A percentile compares a stretch with the other conserved stretches of the same genome.
phyloP scores from a whole-genome alignment of 176 grass and related monocot genomes.

The Musa itinerans region DNA sequence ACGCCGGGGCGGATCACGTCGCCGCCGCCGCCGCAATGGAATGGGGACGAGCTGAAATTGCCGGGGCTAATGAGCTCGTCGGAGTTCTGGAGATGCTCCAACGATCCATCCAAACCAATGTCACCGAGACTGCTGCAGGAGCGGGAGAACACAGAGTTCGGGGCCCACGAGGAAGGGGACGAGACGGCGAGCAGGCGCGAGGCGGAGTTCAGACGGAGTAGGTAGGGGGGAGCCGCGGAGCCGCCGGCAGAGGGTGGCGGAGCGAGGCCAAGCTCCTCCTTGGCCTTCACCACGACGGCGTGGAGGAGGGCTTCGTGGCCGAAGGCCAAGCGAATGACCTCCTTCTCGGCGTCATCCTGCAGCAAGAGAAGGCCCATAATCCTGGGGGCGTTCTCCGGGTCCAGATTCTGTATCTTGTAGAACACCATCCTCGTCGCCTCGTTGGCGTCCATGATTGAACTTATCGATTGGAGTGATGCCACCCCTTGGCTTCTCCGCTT shows the following conservation, averaged over 20 bases:
- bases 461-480: background rate
- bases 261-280: slow-evolving; percentile 48
- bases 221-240: slow-evolving; percentile 28
- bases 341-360: slow-evolving; percentile 82
- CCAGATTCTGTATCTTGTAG: slow-evolving; percentile 77
- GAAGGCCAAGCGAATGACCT: slow-evolving; percentile 89
- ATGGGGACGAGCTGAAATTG: slow-evolving; percentile 26
- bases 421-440: slow-evolving; percentile 93
- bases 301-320: slow-evolving; percentile 70
- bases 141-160: slow-evolving; percentile 46
- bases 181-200: slow-evolving; percentile 42
- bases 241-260: slow-evolving; percentile 5
- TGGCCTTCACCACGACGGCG: slow-evolving; percentile 49
- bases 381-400: slow-evolving; percentile 76
- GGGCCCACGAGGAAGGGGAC: slow-evolving; percentile 53
- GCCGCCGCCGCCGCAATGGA: slow-evolving; percentile 16
- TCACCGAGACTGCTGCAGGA: slow-evolving; percentile 31
- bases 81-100: slow-evolving; percentile 15
- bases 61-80: slow-evolving; percentile 49
- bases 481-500: background rate
- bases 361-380: slow-evolving; percentile 85
- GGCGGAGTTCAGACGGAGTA: slow-evolving; percentile 44
- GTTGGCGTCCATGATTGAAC: slow-evolving; percentile 66
- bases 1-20: slow-evolving; percentile 18
- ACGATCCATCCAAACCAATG: slow-evolving; percentile 32